Conservation (phyloP, 2,329 filamentous ascomycete genomes). For the Arthrobotrys sinensis region DNA sequence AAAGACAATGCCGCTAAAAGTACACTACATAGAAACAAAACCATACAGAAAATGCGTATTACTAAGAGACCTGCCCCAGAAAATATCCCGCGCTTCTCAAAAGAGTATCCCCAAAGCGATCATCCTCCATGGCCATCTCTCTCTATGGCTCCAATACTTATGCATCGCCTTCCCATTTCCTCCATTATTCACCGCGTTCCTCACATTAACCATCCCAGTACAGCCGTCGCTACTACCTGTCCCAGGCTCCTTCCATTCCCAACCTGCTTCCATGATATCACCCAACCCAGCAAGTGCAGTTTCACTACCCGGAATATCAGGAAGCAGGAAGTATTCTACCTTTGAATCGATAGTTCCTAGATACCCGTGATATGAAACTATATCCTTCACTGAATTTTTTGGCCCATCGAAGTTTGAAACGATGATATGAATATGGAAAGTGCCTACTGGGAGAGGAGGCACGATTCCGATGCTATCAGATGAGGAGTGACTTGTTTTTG, state of each 20-base stretch:
- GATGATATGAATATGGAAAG: slow-evolving; percentile 57
- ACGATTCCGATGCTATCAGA: slow-evolving; percentile 42
- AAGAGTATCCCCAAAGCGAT: slow-evolving; percentile 57
- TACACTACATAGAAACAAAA: slow-evolving; percentile 19
- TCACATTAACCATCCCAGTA: slow-evolving; percentile 47
- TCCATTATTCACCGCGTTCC: slow-evolving; percentile 55
- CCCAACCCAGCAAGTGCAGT: slow-evolving; percentile 54
- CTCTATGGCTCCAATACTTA: slow-evolving; percentile 60
- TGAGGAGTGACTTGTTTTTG: slow-evolving; percentile 53
- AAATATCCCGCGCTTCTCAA: slow-evolving; percentile 18
- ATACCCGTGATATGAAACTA: slow-evolving; percentile 51
- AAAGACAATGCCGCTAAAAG: slow-evolving; percentile 20
- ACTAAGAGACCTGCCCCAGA: slow-evolving; percentile 12
- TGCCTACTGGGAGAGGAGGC: slow-evolving; percentile 28
- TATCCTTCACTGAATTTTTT: slow-evolving; percentile 39
- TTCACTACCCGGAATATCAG: slow-evolving; percentile 55
- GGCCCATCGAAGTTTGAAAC: slow-evolving; percentile 51
- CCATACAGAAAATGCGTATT: slow-evolving; percentile 4
- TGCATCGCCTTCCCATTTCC: slow-evolving; percentile 56
- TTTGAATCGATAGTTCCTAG: slow-evolving; percentile 48
- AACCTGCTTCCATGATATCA: slow-evolving; percentile 57
- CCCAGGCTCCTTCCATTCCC: slow-evolving; percentile 54
- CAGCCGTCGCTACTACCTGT: slow-evolving; percentile 36
- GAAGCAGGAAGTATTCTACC: slow-evolving; percentile 54
- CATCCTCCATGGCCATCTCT: slow-evolving; percentile 58